phyloP scores from a whole-genome alignment of 805 yeast genomes.

The Teunomyces pallodes region DNA sequence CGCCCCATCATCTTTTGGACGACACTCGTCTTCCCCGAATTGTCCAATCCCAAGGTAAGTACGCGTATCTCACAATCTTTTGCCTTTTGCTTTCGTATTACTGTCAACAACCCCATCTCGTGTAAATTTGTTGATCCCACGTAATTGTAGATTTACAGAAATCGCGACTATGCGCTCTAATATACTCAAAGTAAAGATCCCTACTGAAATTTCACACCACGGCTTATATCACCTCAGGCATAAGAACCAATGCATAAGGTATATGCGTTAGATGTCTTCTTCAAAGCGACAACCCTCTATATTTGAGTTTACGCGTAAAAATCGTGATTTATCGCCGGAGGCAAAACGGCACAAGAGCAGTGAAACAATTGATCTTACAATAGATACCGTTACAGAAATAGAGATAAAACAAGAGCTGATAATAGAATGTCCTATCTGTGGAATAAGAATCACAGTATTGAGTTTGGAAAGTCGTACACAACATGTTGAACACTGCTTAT shows the following conservation, averaged over 20 bases:
- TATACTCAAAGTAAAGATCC: too few species aligned
- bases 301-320: slow-evolving; percentile 16
- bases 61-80: slow-evolving; percentile 78
- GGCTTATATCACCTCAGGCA: too few species aligned
- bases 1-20: slow-evolving; percentile 55
- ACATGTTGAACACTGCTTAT: slow-evolving; percentile 58
- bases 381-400: slow-evolving; percentile 2
- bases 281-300: slow-evolving; percentile 20
- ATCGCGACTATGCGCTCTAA: not conserved
- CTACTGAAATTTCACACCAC: too few species aligned
- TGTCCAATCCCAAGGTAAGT: slow-evolving; percentile 80
- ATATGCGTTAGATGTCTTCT: not conserved
- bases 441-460: slow-evolving; percentile 33
- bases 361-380: slow-evolving; percentile 16
- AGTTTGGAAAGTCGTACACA: slow-evolving; percentile 42
- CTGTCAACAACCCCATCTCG: slow-evolving; percentile 75
- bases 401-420: not conserved
- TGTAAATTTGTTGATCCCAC: too few species aligned
- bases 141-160: not conserved
- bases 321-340: not conserved
- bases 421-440: slow-evolving; percentile 53
- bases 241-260: too few species aligned
- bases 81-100: slow-evolving; percentile 76
- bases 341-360: slow-evolving; percentile 7
- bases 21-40: slow-evolving; percentile 88